These are phyloP conservation scores for Shiraia sp. DNA, from an alignment of 2,329 filamentous ascomycete species.

Conservation along the genomic window DNA sequence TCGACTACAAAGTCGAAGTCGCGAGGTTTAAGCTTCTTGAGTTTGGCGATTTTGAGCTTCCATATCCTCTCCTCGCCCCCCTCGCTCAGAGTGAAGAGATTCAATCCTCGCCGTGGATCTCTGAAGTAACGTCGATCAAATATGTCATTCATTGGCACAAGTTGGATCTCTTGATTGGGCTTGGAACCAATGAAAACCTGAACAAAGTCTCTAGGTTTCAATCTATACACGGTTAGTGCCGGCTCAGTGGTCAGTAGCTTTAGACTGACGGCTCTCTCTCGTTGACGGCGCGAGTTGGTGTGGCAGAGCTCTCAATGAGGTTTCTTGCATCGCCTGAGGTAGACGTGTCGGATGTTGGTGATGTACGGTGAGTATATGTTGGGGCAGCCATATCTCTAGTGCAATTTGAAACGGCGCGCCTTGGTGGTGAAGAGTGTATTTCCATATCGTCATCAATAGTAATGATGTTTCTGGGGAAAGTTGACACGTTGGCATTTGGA, in stretches of 20 bases:
- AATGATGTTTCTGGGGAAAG: neutral
- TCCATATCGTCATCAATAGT: neutral
- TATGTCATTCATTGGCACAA: conserved; percentile 13
- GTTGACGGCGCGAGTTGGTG: conserved; percentile 14
- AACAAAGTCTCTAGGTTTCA: conserved; percentile 22
- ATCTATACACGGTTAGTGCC: conserved; percentile 4
- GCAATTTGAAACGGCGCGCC: neutral
- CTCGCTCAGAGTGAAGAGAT: conserved; percentile 13
- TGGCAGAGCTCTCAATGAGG: neutral
- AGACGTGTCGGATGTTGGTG: neutral
- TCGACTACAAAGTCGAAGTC: conserved; percentile 32
- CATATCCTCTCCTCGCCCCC: conserved; percentile 18
- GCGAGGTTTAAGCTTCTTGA: conserved; percentile 15
- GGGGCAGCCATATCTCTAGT: no score
- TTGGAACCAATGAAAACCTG: conserved; percentile 23
- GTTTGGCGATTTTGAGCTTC: conserved; percentile 18
- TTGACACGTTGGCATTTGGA: no score
- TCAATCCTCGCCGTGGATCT: conserved; percentile 7
- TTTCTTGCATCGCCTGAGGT: neutral
- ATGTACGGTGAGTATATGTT: neutral
- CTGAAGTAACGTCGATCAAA: conserved; percentile 22
- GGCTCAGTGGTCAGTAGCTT: neutral
- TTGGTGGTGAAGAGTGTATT: neutral
- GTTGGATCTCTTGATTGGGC: conserved; percentile 10
- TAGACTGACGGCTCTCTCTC: conserved; percentile 25